These are phyloP conservation scores for Mucor saturninus DNA, from an alignment of 371 early-diverging fungal species.

Conservation along the genomic window DNA sequence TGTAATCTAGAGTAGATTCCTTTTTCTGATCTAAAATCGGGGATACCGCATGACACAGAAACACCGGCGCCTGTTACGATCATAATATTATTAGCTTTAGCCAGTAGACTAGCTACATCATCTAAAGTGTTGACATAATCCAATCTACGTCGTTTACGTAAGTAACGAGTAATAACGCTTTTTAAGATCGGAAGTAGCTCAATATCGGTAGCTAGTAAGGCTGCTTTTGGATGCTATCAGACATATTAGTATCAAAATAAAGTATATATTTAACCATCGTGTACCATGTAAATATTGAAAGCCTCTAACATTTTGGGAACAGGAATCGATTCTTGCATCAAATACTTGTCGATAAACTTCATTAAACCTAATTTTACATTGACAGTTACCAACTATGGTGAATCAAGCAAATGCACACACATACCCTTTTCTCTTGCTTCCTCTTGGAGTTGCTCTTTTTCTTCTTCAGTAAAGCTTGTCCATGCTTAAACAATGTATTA, in stretches of 20 bases:
- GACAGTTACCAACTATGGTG: too few relatives aligned
- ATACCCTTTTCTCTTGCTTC: constrained; percentile 43
- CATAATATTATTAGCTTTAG: constrained; percentile 76
- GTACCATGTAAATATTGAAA: constrained; percentile 52
- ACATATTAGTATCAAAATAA: not conserved
- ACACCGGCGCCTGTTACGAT: constrained; percentile 94
- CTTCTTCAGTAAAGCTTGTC: constrained; percentile 46
- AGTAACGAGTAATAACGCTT: constrained; percentile 53
- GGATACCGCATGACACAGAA: constrained; percentile 96
- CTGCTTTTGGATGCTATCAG: constrained; percentile 44
- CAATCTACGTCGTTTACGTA: constrained; percentile 64
- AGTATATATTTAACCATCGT: not conserved
- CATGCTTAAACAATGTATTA: constrained; percentile 29
- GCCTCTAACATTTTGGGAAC: constrained; percentile 61
- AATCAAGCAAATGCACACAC: not conserved
- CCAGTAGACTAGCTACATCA: constrained; percentile 73
- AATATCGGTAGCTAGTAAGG: constrained; percentile 36
- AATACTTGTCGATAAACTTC: constrained; percentile 63
- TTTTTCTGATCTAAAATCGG: constrained; percentile 96
- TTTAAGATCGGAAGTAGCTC: constrained; percentile 61
- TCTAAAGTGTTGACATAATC: constrained; percentile 70
- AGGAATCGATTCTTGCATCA: constrained; percentile 47
- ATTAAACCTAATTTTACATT: constrained; percentile 23
- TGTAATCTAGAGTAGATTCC: constrained; percentile 93
- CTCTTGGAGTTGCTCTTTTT: constrained; percentile 37